A percentile compares a stretch with the other conserved stretches of the same genome.
Evolutionary conservation across 345 rosid genomes (phyloP).

Genomic region (Brassica cretica): DNA sequence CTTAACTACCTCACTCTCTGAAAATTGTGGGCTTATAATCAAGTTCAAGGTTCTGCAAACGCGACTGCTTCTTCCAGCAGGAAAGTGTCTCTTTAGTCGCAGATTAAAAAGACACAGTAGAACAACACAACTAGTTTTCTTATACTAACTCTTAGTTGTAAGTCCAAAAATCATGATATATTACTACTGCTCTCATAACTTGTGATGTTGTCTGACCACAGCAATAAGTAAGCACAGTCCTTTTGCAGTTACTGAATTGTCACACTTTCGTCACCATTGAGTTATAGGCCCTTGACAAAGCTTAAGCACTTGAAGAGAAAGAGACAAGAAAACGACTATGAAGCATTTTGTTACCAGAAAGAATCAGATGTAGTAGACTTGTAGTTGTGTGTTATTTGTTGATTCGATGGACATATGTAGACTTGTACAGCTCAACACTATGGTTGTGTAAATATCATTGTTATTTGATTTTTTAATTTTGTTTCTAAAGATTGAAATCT

Average conservation of each 20-base stretch:
- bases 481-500: background rate
- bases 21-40: background rate
- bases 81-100: constrained; percentile 10
- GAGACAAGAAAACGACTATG: background rate
- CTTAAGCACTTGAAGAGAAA: constrained; percentile 13
- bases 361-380: constrained; percentile 6
- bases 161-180: background rate
- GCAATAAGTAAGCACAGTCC: background rate
- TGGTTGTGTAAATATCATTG: background rate
- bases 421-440: background rate
- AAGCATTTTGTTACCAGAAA: background rate
- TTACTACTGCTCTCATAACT: background rate
- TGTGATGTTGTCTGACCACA: background rate
- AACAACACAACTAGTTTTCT: background rate
- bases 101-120: constrained; percentile 12
- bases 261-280: background rate
- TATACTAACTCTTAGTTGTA: constrained; percentile 10
- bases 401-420: constrained; percentile 13
- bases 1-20: constrained; percentile 14
- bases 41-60: background rate
- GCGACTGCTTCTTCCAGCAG: constrained; percentile 18
- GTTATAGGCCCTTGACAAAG: background rate
- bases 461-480: background rate
- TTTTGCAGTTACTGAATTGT: background rate
- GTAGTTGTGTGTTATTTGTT: constrained; percentile 1